Evolutionary conservation across 148 eudicot genomes (phyloP).

Genomic region (Vaccinium vitisidaea): DNA sequence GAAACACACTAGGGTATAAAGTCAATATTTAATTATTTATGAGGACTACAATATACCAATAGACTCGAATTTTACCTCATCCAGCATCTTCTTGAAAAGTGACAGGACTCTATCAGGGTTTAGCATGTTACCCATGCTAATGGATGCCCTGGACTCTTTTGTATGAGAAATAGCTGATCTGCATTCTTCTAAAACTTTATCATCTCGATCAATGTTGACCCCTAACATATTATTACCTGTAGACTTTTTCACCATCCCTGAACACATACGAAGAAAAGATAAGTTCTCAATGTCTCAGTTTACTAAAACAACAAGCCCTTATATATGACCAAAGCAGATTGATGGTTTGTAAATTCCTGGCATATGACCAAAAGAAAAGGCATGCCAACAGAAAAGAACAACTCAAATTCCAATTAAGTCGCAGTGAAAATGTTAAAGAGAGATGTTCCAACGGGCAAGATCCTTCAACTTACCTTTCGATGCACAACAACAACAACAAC

Average conservation of each 20-base stretch:
- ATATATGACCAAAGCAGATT: neutral
- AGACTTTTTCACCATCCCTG: constrained; percentile 88
- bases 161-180: constrained; percentile 39
- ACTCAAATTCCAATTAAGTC: neutral
- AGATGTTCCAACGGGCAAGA: neutral
- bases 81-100: constrained; percentile 71
- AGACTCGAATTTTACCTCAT: constrained; percentile 50
- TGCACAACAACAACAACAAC: neutral
- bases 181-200: constrained; percentile 40
- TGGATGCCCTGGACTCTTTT: constrained; percentile 35
- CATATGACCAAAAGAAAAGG: neutral
- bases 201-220: constrained; percentile 59
- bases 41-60: neutral
- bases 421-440: neutral
- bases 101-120: constrained; percentile 61
- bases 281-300: neutral
- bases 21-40: too few relatives aligned
- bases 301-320: neutral
- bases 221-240: constrained; percentile 33
- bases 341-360: too few relatives aligned
- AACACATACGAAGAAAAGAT: constrained; percentile 4
- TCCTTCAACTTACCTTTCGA: neutral
- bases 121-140: constrained; percentile 30
- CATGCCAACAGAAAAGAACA: neutral
- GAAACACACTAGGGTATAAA: neutral